Conservation (phyloP, 768 basidiomycete species). For the Trametes cubensis region DNA sequence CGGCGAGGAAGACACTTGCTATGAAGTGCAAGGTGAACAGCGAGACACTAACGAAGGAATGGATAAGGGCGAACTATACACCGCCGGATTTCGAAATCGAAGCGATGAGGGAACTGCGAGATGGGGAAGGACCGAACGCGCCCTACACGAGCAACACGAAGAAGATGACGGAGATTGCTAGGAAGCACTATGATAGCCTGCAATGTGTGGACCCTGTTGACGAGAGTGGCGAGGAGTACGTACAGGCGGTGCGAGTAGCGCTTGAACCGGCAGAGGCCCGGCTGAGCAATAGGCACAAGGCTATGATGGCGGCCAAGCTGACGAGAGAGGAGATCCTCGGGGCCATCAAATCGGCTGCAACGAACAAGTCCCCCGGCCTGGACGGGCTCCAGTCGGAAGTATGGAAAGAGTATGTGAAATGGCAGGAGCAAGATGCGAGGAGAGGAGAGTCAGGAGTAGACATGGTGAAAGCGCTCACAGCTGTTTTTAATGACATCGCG, state of each 20-base stretch:
- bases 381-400: slow-evolving; percentile 1
- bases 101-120: too few species aligned
- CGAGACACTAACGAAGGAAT: neutral
- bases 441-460: neutral
- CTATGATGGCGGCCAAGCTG: neutral
- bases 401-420: neutral
- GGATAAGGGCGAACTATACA: too few species aligned
- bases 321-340: neutral
- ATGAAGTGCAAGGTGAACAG: neutral
- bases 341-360: neutral
- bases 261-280: neutral
- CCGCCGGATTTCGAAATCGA: too few species aligned
- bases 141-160: neutral
- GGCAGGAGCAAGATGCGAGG: neutral
- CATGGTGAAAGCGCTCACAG: neutral
- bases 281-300: neutral
- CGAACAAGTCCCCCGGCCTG: neutral
- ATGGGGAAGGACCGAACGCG: too few species aligned
- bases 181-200: neutral
- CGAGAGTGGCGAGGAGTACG: neutral
- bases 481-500: slow-evolving; percentile 8
- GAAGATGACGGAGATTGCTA: neutral
- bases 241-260: neutral
- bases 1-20: neutral
- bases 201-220: neutral